Evolutionary conservation across 1,284 basidiomycete species (phyloP).

Genomic region (Ganoderma resinaceum): DNA sequence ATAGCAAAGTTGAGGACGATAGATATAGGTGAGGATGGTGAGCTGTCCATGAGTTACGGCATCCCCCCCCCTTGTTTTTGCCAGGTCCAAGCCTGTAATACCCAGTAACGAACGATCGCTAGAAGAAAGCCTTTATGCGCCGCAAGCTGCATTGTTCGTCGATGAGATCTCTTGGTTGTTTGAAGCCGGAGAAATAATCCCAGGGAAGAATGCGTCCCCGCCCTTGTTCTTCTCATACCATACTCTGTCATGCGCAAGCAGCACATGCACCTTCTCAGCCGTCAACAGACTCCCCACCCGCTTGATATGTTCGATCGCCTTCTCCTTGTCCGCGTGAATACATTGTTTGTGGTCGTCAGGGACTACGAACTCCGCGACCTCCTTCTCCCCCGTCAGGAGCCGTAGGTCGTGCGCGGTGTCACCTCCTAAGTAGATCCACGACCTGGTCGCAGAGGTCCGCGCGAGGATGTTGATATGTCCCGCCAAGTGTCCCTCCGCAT

Average conservation of each 20-base stretch:
- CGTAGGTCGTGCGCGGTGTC: slow-evolving; percentile 62
- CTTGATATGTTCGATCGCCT: slow-evolving; percentile 49
- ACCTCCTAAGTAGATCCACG: slow-evolving; percentile 61
- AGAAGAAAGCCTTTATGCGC: no score
- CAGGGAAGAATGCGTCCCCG: slow-evolving; percentile 8
- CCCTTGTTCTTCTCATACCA: slow-evolving; percentile 46
- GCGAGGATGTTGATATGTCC: slow-evolving; percentile 61
- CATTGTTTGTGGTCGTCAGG: slow-evolving; percentile 40
- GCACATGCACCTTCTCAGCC: slow-evolving; percentile 47
- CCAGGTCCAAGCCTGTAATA: no score
- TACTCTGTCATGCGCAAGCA: slow-evolving; percentile 57
- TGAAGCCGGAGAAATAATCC: not conserved
- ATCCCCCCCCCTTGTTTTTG: no score
- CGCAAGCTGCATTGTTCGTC: not conserved
- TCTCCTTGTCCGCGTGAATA: slow-evolving; percentile 50
- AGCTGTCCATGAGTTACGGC: no score
- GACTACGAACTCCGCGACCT: slow-evolving; percentile 44
- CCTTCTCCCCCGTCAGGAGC: slow-evolving; percentile 53
- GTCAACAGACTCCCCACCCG: slow-evolving; percentile 46
- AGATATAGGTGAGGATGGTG: no score
- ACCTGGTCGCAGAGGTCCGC: slow-evolving; percentile 59
- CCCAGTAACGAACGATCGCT: no score
- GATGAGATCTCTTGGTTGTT: not conserved
- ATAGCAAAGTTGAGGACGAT: not conserved
- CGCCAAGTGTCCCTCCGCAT: slow-evolving; percentile 59